These are phyloP conservation scores for Naganishia kalamii DNA, from an alignment of 768 basidiomycete genomes.

Conservation along the genomic window DNA sequence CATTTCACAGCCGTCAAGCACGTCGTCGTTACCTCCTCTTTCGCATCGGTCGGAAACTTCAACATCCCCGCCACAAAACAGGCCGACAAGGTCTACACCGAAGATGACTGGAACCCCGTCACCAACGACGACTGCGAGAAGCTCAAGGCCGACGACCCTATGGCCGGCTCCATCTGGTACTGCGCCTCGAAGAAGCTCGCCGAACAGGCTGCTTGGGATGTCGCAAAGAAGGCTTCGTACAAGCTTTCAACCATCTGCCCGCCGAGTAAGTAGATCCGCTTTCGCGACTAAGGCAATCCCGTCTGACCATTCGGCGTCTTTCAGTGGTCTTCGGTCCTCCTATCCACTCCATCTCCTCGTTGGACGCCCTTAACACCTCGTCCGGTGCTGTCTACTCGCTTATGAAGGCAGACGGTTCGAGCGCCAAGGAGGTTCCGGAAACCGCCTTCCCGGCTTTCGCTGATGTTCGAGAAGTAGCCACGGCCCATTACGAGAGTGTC, in stretches of 20 bases:
- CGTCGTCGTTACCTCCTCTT: constrained; percentile 63
- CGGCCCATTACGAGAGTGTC: constrained; percentile 25
- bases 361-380: constrained; percentile 21
- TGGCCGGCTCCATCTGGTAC: constrained; percentile 28
- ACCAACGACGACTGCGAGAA: constrained; percentile 31
- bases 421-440: constrained; percentile 12
- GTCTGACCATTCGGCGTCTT: neutral
- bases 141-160: constrained; percentile 24
- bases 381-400: constrained; percentile 9
- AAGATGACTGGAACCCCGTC: constrained; percentile 35
- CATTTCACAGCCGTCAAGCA: constrained; percentile 52
- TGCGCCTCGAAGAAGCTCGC: constrained; percentile 37
- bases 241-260: constrained; percentile 30
- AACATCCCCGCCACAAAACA: constrained; percentile 24
- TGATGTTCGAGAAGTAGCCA: constrained; percentile 31
- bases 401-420: constrained; percentile 22
- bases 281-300: neutral
- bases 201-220: constrained; percentile 30
- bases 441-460: constrained; percentile 14
- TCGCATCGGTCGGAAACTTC: constrained; percentile 45
- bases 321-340: constrained; percentile 31
- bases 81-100: constrained; percentile 29
- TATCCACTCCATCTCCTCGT: constrained; percentile 17
- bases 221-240: constrained; percentile 22
- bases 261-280: constrained; percentile 20